Base-by-base conservation (phyloP, 257 asterid genomes). In the Handroanthus guayacan region DNA sequence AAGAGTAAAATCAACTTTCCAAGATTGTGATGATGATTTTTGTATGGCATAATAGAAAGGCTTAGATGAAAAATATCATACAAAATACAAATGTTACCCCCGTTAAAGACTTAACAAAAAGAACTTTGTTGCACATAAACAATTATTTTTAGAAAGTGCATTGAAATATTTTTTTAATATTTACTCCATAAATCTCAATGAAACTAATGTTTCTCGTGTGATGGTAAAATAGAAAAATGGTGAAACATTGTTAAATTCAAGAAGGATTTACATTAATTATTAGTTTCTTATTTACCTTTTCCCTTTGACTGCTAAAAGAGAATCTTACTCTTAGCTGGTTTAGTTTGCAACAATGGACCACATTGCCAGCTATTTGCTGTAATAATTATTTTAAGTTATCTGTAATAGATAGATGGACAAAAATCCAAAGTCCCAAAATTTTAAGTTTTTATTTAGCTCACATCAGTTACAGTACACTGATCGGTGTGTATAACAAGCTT, bases 401-500 rank as follows among this genome's bases (percentile, higher is more conserved):
- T 48, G 44, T 76, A 71, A 8, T 39, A 41, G 54, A 75, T 75
- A 70, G 65, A 51, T 38, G 45, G 69, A 69, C 77, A 77, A 67
- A 71, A 57, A 74, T 69, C 69, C 84, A 58, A 80, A 62, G 60
- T 66, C 70, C 70, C 75, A 65, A 54, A 80, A 50, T 12, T 54
- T 14, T 1, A 39, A 17, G 16, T 34, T 62, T 36, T 36, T 20
- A 9, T 64, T 63, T 50, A 66, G 55, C 71, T 67, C 71, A 67
- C 39, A 79, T 79, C 79, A 72, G 68, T 73, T 12, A 11, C 69
- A 58, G 44, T 60, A 34, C 17, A 68, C 73, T 82, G 79, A 66
- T 51, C 81, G 80, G 79, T 71, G 86, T 83, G 69, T 74, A 70
- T 78, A 72, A 54, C 67, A 82, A 83, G 88, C 79, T 85, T 76